Conservation (phyloP, 1,139 yeast species). For the Debaryomyces coudertii region DNA sequence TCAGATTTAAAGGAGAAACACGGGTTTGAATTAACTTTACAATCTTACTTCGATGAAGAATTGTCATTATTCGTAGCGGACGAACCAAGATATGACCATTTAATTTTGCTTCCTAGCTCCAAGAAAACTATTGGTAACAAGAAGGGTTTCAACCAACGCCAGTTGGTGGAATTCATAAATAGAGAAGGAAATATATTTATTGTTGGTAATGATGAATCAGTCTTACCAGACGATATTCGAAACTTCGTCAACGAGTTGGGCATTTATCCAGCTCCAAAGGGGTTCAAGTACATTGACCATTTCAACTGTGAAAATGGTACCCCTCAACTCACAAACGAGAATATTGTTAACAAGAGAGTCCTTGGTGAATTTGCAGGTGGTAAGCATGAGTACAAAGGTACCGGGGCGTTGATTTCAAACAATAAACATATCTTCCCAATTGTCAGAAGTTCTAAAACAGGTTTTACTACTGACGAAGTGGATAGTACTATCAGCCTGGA, state of each 20-base stretch:
- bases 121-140: slow-evolving; percentile 39
- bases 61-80: slow-evolving; percentile 30
- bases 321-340: slow-evolving; percentile 27
- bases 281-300: slow-evolving; percentile 67
- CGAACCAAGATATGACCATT: slow-evolving; percentile 32
- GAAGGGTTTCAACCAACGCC: slow-evolving; percentile 33
- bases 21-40: slow-evolving; percentile 25
- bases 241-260: slow-evolving; percentile 79
- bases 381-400: slow-evolving; percentile 34
- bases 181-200: slow-evolving; percentile 76
- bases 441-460: slow-evolving; percentile 66
- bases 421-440: slow-evolving; percentile 73
- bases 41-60: slow-evolving; percentile 32
- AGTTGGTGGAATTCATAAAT: slow-evolving; percentile 53
- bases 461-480: slow-evolving; percentile 53
- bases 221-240: slow-evolving; percentile 69
- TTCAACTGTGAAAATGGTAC: slow-evolving; percentile 45
- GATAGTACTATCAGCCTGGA: slow-evolving; percentile 46
- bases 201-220: slow-evolving; percentile 45
- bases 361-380: slow-evolving; percentile 21
- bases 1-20: slow-evolving; percentile 24
- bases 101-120: slow-evolving; percentile 43
- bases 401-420: slow-evolving; percentile 45
- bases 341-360: slow-evolving; percentile 30
- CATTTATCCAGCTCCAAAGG: slow-evolving; percentile 80